Evolutionary conservation across 495 filamentous ascomycete species (phyloP).

Genomic region (Cercophora samala): DNA sequence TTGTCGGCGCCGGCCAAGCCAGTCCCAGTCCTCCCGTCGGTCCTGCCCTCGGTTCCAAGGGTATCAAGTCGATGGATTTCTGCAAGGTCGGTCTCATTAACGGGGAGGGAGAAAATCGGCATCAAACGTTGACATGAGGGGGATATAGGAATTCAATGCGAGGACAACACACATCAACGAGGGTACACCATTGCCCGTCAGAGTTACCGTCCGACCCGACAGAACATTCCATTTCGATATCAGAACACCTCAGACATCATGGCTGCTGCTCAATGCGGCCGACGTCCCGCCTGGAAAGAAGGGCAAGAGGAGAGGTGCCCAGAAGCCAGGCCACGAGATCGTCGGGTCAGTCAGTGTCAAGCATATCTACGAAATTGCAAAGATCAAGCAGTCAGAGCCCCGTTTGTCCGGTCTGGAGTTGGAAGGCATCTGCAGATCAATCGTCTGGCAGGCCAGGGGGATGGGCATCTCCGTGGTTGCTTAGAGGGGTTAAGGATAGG

Average conservation of each 20-base stretch:
- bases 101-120: neutral
- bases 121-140: neutral
- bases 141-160: constrained; percentile 88
- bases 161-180: constrained; percentile 78
- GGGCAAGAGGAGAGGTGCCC: constrained; percentile 72
- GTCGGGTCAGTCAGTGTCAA: constrained; percentile 85
- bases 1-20: constrained; percentile 96
- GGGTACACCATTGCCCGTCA: constrained; percentile 84
- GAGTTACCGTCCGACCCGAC: constrained; percentile 88
- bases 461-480: constrained; percentile 79
- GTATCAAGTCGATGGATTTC: constrained; percentile 99
- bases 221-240: constrained; percentile 91
- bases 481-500: constrained; percentile 36
- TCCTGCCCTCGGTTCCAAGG: constrained; percentile 93
- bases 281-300: constrained; percentile 67
- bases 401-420: constrained; percentile 75
- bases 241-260: constrained; percentile 87
- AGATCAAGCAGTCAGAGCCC: constrained; percentile 86
- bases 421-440: constrained; percentile 76
- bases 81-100: constrained; percentile 70
- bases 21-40: constrained; percentile 96
- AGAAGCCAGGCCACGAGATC: constrained; percentile 70
- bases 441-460: constrained; percentile 85
- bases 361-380: constrained; percentile 96
- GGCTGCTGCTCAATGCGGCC: constrained; percentile 81